Evolutionary conservation across 2,329 filamentous ascomycete species (phyloP).

Genomic region (Talaromyces sp.): DNA sequence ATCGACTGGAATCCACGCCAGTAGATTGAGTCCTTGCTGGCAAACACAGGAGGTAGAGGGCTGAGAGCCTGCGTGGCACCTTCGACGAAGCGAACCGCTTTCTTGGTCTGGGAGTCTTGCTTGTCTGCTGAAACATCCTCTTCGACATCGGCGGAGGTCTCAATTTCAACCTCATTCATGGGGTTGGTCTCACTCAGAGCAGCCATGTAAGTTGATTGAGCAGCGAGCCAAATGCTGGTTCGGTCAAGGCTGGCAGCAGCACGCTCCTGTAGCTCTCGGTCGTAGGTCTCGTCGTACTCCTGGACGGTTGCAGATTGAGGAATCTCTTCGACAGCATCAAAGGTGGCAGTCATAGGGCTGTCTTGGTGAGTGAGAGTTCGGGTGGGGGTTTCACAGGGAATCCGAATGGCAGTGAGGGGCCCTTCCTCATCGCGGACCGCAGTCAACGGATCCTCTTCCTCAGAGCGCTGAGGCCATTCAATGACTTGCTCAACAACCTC

Average conservation of each 20-base stretch:
- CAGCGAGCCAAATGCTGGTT: slow-evolving; percentile 82
- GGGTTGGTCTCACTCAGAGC: slow-evolving; percentile 63
- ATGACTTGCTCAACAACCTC: slow-evolving; percentile 68
- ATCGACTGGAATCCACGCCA: slow-evolving; percentile 84
- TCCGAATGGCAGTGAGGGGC: slow-evolving; percentile 50
- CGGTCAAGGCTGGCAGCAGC: slow-evolving; percentile 77
- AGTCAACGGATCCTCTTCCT: slow-evolving; percentile 37
- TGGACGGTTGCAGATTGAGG: slow-evolving; percentile 58
- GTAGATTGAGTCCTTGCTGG: slow-evolving; percentile 75
- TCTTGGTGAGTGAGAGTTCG: slow-evolving; percentile 24
- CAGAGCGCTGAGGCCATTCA: slow-evolving; percentile 54
- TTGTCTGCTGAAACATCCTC: slow-evolving; percentile 24
- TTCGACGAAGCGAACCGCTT: slow-evolving; percentile 37
- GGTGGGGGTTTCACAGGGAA: slow-evolving; percentile 44
- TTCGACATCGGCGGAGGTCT: slow-evolving; percentile 16
- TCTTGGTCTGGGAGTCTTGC: slow-evolving; percentile 27
- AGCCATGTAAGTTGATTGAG: slow-evolving; percentile 76
- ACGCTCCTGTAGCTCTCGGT: slow-evolving; percentile 69
- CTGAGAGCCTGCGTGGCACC: slow-evolving; percentile 38
- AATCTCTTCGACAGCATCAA: slow-evolving; percentile 52
- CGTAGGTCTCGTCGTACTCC: slow-evolving; percentile 76
- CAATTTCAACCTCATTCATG: slow-evolving; percentile 46
- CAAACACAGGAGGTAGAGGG: slow-evolving; percentile 38
- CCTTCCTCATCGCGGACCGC: slow-evolving; percentile 35
- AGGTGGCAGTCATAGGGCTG: slow-evolving; percentile 31